Conservation (phyloP, 371 early-diverging fungal genomes). For the Circinella minor region DNA sequence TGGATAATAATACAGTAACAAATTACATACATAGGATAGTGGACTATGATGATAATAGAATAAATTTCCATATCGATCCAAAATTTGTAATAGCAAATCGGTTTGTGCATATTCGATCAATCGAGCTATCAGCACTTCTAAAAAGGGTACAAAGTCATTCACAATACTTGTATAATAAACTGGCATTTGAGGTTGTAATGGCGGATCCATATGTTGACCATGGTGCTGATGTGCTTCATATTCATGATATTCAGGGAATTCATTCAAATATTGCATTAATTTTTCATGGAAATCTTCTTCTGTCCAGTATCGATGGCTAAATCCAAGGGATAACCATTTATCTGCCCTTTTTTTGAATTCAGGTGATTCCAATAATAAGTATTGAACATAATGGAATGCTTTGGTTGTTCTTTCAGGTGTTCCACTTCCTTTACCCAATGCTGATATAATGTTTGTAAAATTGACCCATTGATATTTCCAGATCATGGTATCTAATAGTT, state of each 20-base stretch:
- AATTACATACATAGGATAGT: slow-evolving; percentile 69
- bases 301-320: slow-evolving; percentile 75
- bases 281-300: slow-evolving; percentile 74
- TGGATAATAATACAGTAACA: slow-evolving; percentile 70
- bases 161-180: slow-evolving; percentile 75
- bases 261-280: slow-evolving; percentile 62
- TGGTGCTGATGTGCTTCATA: slow-evolving; percentile 67
- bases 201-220: slow-evolving; percentile 56
- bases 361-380: slow-evolving; percentile 66
- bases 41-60: slow-evolving; percentile 75
- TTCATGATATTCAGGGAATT: slow-evolving; percentile 77
- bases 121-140: slow-evolving; percentile 71
- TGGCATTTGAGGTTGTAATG: slow-evolving; percentile 65
- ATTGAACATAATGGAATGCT: slow-evolving; percentile 57
- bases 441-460: slow-evolving; percentile 77
- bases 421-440: slow-evolving; percentile 69
- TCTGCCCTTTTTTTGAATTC: slow-evolving; percentile 62
- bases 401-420: slow-evolving; percentile 46
- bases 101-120: slow-evolving; percentile 71
- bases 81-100: slow-evolving; percentile 59
- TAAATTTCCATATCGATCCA: slow-evolving; percentile 71
- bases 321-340: slow-evolving; percentile 70
- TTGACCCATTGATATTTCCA: slow-evolving; percentile 75
- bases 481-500: slow-evolving; percentile 67
- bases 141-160: slow-evolving; percentile 67